Conservation (phyloP, 768 basidiomycete species). For the Mycena crocata region DNA sequence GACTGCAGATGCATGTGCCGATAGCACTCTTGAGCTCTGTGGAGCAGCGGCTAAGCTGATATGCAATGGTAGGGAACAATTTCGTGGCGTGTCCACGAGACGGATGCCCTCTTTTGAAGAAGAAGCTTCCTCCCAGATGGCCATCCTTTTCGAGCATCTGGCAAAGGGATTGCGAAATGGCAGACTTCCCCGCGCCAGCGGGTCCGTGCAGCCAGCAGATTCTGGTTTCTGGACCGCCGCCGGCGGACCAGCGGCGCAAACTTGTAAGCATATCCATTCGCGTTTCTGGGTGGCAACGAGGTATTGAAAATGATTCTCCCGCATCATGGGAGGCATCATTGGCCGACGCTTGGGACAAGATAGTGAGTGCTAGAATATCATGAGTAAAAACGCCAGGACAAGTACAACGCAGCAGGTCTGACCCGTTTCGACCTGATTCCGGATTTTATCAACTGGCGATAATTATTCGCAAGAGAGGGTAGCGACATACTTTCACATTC, state of each 20-base stretch:
- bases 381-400: no score
- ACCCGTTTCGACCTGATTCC: no score
- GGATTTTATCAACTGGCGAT: no score
- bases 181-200: slow-evolving; percentile 43
- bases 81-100: background rate
- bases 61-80: slow-evolving; percentile 38
- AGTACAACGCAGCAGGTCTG: no score
- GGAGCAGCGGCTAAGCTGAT: slow-evolving; percentile 31
- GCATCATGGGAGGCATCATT: slow-evolving; percentile 1
- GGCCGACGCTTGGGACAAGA: no score
- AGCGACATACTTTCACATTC: no score
- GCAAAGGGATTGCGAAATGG: slow-evolving; percentile 45
- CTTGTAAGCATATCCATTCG: background rate
- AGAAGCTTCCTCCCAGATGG: slow-evolving; percentile 33
- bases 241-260: background rate
- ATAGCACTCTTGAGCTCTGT: background rate
- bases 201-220: slow-evolving; percentile 38
- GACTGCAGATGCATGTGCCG: background rate
- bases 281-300: background rate
- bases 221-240: background rate
- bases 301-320: background rate
- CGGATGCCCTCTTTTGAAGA: slow-evolving; percentile 32
- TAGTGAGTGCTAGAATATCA: no score
- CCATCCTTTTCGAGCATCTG: slow-evolving; percentile 20
- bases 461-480: no score